Conservation (phyloP, 2,329 filamentous ascomycete species). For the Phaeosphaeriaceae sp. region DNA sequence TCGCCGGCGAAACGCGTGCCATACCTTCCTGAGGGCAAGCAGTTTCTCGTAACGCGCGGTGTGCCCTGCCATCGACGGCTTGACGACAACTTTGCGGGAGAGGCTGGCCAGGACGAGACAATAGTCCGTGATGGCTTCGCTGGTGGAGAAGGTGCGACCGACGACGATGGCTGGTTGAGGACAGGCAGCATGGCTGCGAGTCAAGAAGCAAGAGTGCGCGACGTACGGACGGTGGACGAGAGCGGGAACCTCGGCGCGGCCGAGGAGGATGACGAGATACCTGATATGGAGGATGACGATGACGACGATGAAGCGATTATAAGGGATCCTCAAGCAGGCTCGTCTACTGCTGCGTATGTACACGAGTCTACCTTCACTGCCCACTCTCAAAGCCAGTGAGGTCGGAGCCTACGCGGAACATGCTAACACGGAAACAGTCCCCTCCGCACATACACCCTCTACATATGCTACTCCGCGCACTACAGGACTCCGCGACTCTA, state of each 20-base stretch:
- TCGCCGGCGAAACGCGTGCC: constrained; percentile 77
- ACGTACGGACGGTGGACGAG: constrained; percentile 89
- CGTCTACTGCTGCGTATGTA: constrained; percentile 63
- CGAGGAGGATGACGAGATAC: constrained; percentile 80
- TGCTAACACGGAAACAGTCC: constrained; percentile 61
- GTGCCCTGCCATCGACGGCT: constrained; percentile 92
- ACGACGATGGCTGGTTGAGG: constrained; percentile 89
- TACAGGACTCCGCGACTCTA: constrained; percentile 96
- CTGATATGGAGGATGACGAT: constrained; percentile 97
- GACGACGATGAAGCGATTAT: constrained; percentile 96
- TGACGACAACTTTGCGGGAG: constrained; percentile 90
- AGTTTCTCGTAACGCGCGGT: constrained; percentile 93
- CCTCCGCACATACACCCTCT: constrained; percentile 93
- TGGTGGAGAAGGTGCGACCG: constrained; percentile 54
- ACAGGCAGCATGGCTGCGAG: constrained; percentile 81
- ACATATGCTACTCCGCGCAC: constrained; percentile 97
- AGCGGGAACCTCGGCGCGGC: constrained; percentile 83
- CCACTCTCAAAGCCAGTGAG: background rate
- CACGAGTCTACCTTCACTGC: background rate
- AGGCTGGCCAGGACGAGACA: constrained; percentile 84
- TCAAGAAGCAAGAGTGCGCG: constrained; percentile 76
- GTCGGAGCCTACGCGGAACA: background rate
- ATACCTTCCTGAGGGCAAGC: constrained; percentile 87
- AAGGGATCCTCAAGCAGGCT: constrained; percentile 60
- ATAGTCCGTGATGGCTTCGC: constrained; percentile 80